Conservation (phyloP, 1,139 yeast species). For the Casaregolazyma suthepensis region DNA sequence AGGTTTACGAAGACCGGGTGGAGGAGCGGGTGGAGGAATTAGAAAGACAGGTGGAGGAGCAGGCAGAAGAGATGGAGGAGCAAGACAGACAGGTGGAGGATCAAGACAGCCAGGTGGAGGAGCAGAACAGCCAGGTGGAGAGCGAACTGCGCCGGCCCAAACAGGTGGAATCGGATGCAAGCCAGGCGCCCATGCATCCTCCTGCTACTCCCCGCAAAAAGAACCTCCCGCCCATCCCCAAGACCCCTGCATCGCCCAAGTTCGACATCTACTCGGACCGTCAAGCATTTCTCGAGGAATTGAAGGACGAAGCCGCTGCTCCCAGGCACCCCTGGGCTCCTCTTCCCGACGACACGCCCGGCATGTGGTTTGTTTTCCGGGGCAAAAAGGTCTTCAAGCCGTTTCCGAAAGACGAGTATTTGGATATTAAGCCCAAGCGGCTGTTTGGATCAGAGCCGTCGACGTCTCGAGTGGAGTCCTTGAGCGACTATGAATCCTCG, state of each 20-base stretch:
- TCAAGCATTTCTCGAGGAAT: constrained; percentile 21
- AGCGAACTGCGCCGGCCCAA: too few species aligned
- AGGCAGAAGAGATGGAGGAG: background rate
- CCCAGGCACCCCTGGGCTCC: constrained; percentile 22
- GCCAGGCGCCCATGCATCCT: background rate
- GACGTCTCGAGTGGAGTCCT: background rate
- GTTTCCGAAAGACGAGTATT: constrained; percentile 23
- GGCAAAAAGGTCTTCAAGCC: constrained; percentile 36
- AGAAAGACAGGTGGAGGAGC: background rate
- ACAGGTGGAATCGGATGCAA: too few species aligned
- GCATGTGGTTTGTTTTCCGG: constrained; percentile 37
- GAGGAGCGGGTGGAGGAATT: background rate
- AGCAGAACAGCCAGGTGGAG: too few species aligned
- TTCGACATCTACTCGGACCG: constrained; percentile 4
- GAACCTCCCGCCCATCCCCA: background rate
- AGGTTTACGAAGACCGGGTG: background rate
- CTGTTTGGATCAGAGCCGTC: constrained; percentile 17
- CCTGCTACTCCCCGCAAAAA: background rate
- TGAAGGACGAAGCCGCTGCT: constrained; percentile 15
- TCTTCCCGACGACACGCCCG: constrained; percentile 23
- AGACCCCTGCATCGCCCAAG: background rate
- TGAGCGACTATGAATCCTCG: constrained; percentile 4
- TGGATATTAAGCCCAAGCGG: constrained; percentile 20
- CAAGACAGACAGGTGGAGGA: background rate
- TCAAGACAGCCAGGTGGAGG: too few species aligned